A percentile compares a stretch with the other conserved stretches of the same genome.
Conservation (phyloP, 129 eudicot genomes). For the Solidago caesia region DNA sequence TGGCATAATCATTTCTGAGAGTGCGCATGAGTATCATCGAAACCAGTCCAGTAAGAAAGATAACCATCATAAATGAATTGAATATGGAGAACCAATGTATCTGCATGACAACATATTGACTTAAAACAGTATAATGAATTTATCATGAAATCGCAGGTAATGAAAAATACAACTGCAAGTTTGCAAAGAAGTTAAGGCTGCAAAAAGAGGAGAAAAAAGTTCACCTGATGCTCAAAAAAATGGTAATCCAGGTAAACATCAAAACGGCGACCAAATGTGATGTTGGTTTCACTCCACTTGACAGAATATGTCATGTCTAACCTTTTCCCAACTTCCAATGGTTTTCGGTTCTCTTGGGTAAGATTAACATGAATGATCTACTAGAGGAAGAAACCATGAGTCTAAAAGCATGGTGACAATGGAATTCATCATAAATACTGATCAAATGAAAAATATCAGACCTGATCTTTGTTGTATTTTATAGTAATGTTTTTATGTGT, state of each 20-base stretch:
- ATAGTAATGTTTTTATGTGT: slow-evolving; percentile 64
- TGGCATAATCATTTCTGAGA: slow-evolving; percentile 84
- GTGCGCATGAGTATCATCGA: slow-evolving; percentile 90
- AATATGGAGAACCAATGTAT: slow-evolving; percentile 91
- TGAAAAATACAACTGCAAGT: not conserved
- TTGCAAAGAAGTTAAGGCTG: not conserved
- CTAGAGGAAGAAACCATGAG: slow-evolving; percentile 18
- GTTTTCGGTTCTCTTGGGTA: slow-evolving; percentile 78
- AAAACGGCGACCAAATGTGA: slow-evolving; percentile 77
- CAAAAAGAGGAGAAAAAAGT: not conserved
- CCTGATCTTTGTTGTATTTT: slow-evolving; percentile 84
- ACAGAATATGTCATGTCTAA: slow-evolving; percentile 89
- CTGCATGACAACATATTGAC: slow-evolving; percentile 36
- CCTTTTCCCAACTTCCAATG: slow-evolving; percentile 70
- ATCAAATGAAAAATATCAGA: slow-evolving; percentile 1
- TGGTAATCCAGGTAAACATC: slow-evolving; percentile 96
- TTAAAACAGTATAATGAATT: not conserved
- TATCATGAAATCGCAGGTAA: not conserved
- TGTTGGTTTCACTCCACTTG: slow-evolving; percentile 68
- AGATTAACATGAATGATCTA: slow-evolving; percentile 94
- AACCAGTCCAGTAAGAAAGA: slow-evolving; percentile 78
- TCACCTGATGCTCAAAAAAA: slow-evolving; percentile 97
- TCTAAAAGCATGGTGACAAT: slow-evolving; percentile 11
- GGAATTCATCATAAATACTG: not conserved
- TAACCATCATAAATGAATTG: slow-evolving; percentile 93